Evolutionary conservation across 2,329 filamentous ascomycete species (phyloP), one percentile per base, ranked within the genome.

Genomic region (Didymella sp.): DNA sequence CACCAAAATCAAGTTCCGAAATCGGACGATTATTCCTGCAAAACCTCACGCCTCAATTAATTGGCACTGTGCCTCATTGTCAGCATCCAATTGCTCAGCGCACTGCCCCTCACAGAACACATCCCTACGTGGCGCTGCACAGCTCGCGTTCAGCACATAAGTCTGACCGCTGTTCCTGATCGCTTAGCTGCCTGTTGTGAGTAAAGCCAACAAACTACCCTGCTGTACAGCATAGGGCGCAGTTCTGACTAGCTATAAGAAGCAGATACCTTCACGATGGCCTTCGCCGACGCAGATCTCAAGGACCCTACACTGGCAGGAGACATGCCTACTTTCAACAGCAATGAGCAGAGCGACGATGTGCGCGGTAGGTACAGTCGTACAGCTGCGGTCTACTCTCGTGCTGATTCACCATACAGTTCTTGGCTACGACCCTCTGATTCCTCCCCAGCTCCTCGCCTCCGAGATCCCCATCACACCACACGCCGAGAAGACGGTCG

Each of bases 401-500:
- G 6, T 62, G 35, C 65, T 73, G 42, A 68, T 48, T 40, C 24
- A 25, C 44, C 25, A 24, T 21, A 17, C 64, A 97, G 94, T 97
- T 78, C 82, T 96, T 74, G 92, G 92, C 67, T 94, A 97, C 84
- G 93, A 97, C 79, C 92, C 94, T 72, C 82, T 98, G 74, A 95
- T 96, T 76, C 89, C 91, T 44, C 94, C 94, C 40, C 89, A 90
- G 67, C 86, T 96, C 67, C 89, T 98, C 71, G 87, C 91, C 75
- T 87, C 88, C 60, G 93, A 98, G 79, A 88, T 97, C 68, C 91
- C 92, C 60, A 81, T 83, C 59, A 86, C 72, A 75, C 83, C 69
- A 69, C 67, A 79, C 57, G 87, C 88, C 52, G 80, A 88, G 60
- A 77, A 87, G 67, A 90, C 89, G 6, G 88, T 93, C 35, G 78